Base-by-base conservation (phyloP, 1,284 basidiomycete genomes). In the Lentinus polychrous region DNA sequence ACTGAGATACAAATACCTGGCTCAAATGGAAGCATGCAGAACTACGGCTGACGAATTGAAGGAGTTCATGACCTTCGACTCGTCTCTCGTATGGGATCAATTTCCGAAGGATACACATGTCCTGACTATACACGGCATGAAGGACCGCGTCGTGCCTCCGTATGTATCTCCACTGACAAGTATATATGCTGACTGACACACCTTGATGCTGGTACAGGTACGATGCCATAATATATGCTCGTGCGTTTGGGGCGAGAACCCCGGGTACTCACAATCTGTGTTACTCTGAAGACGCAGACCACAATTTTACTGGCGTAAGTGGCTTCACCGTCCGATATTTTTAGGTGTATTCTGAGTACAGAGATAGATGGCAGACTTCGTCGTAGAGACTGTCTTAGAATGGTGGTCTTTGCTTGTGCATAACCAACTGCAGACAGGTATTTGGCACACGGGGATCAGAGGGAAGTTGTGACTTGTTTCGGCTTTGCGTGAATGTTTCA, bases 191-290 rank as follows among this genome's bases (percentile, higher is more conserved):
- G 38, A n/a, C 42, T 52, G 33, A 44, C 12, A 8, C 1, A 36
- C 18, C 20, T 4, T 36, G 17, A n/a, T 8, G 2, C 24, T 17
- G 24, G 5, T 33, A 42, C 17, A 87, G 85, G 36, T 84, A 81
- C 57, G 86, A 90, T 57, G 83, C 81, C 0, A 51, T 80, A 49
- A 79, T 88, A 45, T 87, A 86, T 50, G 75, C 82, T 1, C 71
- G 74, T 14, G 76, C 76, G 1, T 70, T 86, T 34, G 72, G 78
- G n/a, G 56, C 64, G 23, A 70, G 83, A 49, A 56, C 57, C 12
- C 75, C 79, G 12, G 86, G 85, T 37, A 86, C 83, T 3, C 84
- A 87, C 58, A 80, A 69, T 23, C 66, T 89, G 22, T 74, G 80
- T 58, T 66, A 81, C 23, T 66, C 86, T 27, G 86, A 88, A 60